Evolutionary conservation across 73 alveolate genomes (phyloP), one percentile per base, ranked within the genome.

Genomic region (Uronychia binucleata): DNA sequence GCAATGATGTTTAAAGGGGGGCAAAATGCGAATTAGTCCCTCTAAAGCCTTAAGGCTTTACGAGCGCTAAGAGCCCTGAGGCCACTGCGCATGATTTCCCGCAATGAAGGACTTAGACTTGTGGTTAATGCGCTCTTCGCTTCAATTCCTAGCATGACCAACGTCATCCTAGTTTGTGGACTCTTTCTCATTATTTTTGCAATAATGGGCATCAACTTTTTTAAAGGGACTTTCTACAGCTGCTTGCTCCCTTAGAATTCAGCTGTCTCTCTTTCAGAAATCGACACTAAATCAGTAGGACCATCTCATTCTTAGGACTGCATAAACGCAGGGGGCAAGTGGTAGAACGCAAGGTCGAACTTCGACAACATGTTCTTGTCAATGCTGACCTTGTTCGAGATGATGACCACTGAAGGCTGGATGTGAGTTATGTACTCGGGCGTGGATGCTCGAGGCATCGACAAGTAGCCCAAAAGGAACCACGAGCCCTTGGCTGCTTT

Each of bases 391-490:
- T 81, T 89, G 34, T 89, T 89, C 33, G 84, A 89, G 57, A 86
- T 89, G 90, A 89, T 77, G 75, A 82, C 87, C 26, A 89, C 90
- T 13, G 95, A 89, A 78, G 90, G 90, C 30, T 89, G 95, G 91
- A 28, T 80, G 0, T 28, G 11, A 0, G 83, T 89, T 67, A 89
- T 89, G 95, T 83, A 86, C 83, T 32, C 74, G 0, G 90, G 92
- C 26, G 82, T 89, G 0, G 95, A 89, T 79, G 33, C 86, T 14
- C 32, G 34, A n/a, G 92, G 88, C 19, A 77, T 77, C 1, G 92
- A 89, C 14, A 14, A 29, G 81, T 78, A 89, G 77, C 95, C 95
- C 0, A 59, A 77, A 67, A 1, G 58, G 30, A 58, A 89, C 57
- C 31, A 74, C 30, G 35, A 77, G 26, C 28, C 28, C 28, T 29